Conservation (phyloP, 495 filamentous ascomycete genomes). For the Xylaria palmicola region DNA sequence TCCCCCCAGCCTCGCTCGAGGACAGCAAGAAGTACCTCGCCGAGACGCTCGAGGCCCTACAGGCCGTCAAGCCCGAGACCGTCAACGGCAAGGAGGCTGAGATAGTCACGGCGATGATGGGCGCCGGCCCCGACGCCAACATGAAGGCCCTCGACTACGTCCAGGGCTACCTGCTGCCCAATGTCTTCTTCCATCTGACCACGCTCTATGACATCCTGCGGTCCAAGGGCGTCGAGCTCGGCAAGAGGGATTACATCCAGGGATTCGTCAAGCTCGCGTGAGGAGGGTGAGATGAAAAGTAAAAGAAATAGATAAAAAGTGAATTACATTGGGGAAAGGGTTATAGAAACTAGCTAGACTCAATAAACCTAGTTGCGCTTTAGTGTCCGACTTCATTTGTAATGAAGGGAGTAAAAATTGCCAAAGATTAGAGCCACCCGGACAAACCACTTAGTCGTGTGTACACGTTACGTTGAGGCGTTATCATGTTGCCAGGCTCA, state of each 20-base stretch:
- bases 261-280: conserved; percentile 20
- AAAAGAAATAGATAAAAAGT: background rate
- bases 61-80: conserved; percentile 35
- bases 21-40: conserved; percentile 20
- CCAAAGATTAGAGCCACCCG: too few relatives aligned
- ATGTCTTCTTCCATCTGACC: conserved; percentile 59
- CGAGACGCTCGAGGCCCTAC: conserved; percentile 28
- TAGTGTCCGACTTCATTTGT: background rate
- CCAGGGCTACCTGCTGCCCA: conserved; percentile 44
- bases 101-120: conserved; percentile 31
- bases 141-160: conserved; percentile 29
- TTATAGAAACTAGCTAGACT: conserved; percentile 1
- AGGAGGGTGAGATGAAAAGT: background rate
- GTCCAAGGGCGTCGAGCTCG: conserved; percentile 54
- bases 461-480: too few relatives aligned
- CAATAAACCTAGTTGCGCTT: conserved; percentile 4
- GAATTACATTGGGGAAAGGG: background rate
- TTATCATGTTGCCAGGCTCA: background rate
- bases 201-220: conserved; percentile 58
- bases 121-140: background rate
- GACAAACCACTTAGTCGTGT: too few relatives aligned
- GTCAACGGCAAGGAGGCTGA: conserved; percentile 37
- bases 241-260: conserved; percentile 53
- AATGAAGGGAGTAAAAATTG: too few relatives aligned
- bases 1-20: conserved; percentile 12